Evolutionary conservation across 2,329 filamentous ascomycete genomes (phyloP), one percentile per base, ranked within the genome.

Genomic region (Stagonosporopsis tanaceti): DNA sequence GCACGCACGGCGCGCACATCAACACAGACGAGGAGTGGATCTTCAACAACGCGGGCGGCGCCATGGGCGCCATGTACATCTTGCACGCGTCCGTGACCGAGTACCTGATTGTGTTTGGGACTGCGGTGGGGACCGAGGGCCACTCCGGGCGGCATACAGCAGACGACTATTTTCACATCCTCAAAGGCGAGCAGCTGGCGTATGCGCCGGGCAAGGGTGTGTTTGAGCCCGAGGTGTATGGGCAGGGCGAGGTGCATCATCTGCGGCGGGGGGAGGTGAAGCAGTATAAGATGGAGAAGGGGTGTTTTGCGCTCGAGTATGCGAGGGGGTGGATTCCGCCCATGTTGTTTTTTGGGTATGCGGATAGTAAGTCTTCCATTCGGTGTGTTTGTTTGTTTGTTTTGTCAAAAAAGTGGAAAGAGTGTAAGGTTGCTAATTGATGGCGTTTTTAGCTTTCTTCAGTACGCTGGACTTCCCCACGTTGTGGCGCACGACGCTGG

Each of bases 111-210:
- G 46, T 71, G 1, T 71, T 71, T 48, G 69, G 69, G 0, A 91
- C 90, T 1, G 84, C 91, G 9, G 79, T 93, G 66, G 92, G 92
- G 68, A 96, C 93, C 12, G 92, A 96, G 78, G 93, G 93, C 60
- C 92, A 96, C 82, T 87, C 87, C 1, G 93, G 93, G 63, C 90
- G 92, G 47, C 93, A 96, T 83, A 94, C 92, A 12, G 92, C 92
- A 15, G 91, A 96, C 79, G 93, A 97, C 82, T 97, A 95, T 83
- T 97, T 97, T 84, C 87, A 93, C 82, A 96, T 97, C 82, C 83
- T 97, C 30, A 82, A 82, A 32, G 93, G 93, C 68, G 87, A 88
- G 68, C 88, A 96, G 79, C 82, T 86, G 68, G 90, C 92, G 63
- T 93, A 92, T 81, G 83, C 85, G 17, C 69, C 71, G 20, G 72